These are phyloP conservation scores for Skeletonema tropicum DNA, from an alignment of 108 stramenopile species.

Conservation along the genomic window DNA sequence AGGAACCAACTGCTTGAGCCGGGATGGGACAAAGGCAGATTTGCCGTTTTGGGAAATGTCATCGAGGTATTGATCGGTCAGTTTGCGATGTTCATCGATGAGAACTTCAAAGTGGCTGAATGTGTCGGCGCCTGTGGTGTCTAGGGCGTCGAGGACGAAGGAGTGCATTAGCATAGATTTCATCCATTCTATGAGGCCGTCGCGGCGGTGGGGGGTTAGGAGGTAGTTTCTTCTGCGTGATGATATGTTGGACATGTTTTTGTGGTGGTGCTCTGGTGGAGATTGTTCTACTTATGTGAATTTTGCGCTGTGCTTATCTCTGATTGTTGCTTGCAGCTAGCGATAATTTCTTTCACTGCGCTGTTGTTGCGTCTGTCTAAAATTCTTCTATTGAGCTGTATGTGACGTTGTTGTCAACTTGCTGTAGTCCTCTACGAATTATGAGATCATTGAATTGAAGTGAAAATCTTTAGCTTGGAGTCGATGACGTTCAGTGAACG, in stretches of 20 bases:
- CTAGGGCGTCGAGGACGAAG: conserved; percentile 88
- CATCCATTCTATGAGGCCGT: conserved; percentile 95
- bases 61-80: conserved; percentile 42
- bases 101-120: conserved; percentile 90
- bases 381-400: not conserved
- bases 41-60: conserved; percentile 23
- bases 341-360: too few relatives aligned
- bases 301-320: too few relatives aligned
- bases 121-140: conserved; percentile 83
- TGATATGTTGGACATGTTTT: conserved; percentile 78
- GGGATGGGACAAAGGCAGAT: conserved; percentile 26
- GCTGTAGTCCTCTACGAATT: not conserved
- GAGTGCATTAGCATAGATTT: conserved; percentile 90
- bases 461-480: not conserved
- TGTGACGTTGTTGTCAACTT: too few relatives aligned
- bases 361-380: too few relatives aligned
- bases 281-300: too few relatives aligned
- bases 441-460: not conserved
- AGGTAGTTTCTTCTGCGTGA: conserved; percentile 89
- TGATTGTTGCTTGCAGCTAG: too few relatives aligned
- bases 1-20: conserved; percentile 83
- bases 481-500: too few relatives aligned
- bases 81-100: conserved; percentile 83
- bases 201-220: conserved; percentile 85
- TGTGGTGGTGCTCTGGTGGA: too few relatives aligned